Evolutionary conservation across 768 basidiomycete genomes (phyloP), one percentile per base, ranked within the genome.

Genomic region (Tephrocybe sp.): DNA sequence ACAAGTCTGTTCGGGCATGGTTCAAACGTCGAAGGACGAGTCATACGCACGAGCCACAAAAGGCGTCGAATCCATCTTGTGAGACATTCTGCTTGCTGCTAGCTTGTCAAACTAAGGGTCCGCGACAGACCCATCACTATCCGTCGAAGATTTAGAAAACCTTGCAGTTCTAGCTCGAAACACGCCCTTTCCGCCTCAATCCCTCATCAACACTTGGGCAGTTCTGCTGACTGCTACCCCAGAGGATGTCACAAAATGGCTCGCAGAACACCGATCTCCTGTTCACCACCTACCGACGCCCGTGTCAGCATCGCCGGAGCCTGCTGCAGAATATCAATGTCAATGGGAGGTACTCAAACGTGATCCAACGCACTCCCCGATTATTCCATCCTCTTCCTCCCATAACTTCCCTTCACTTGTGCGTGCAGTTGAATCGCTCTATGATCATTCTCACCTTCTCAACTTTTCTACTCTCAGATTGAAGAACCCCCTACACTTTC

Each of bases 131-230:
- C 57, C 61, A 15, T 55, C 61, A 9, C 52, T 68, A 18, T 52
- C 64, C 42, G 12, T 47, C 0, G 47, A 54, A 19, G 45, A 60
- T 2, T 47, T 66, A 3, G 39, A 61, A 38, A 55, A 64, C 40
- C 57, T 71, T 9, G 42, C 24, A 9, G 55, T 56, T 4, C 58
- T 71, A 3, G 47, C 50, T 15, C 37, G 55, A 25, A 49, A 36
- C 8, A 59, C 62, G 16, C 54, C 57, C 4, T 53, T 59, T 41
- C 69, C 69, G 19, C 40, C 59, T 11, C 27, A 49, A 0, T 55
- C 58, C 18, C 49, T 68, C 19, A 57, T 71, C n/a, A 36, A 38
- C 21, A 61, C 67, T 1, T 71, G 69, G 70, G 65, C 69, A 23
- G 49, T 42, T 1, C 54, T 71, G 1, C 52, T 70, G 1, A 44